Base-by-base conservation (phyloP, 1,284 basidiomycete species). In the Ceratobasidium sp. region DNA sequence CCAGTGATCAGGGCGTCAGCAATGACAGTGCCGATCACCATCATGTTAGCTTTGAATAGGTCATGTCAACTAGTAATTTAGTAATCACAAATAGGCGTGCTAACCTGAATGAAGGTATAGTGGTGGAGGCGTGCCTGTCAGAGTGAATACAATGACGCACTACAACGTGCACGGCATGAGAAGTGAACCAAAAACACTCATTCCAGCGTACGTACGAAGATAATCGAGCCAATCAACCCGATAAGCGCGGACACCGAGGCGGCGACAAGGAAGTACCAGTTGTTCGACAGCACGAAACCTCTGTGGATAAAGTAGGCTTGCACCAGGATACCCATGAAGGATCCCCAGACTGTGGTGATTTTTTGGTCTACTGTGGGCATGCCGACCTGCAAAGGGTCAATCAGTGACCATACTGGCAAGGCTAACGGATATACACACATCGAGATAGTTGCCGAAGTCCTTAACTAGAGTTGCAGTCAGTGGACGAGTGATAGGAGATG, bases 251-350 rank as follows among this genome's bases (percentile, higher is more conserved):
- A 15, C 36, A 69, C 15, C n/a, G 66, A 69, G 9, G 51, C 36
- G 5, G 45, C 22, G 22, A 47, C 31, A 24, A 69, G n/a, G 41
- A 69, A 69, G 66, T 57, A 69, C 66, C 53, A 69, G 45, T 69
- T 69, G 11, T 41, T 51, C 14, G 66, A 69, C 22, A 69, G 24
- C 33, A 57, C 53, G 27, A 69, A 69, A 5, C 36, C 41, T 24
- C 66, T 51, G 15, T 57, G 29, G n/a, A 69, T 69, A 27, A 69
- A 69, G 33, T 57, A 57, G n/a, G 53, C 33, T 27, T 69, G 66
- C 31, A 69, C 66, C 14, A 69, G 11, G 41, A 69, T 17, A n/a
- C 53, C 66, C 53, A 69, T 57, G 53, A 69, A 69, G 24, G 51
- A 69, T 24, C 66, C 48, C 51, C 22, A 29, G 22, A 56, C 53